Evolutionary conservation across 352 stramenopile species (phyloP).

Genomic region (Phytophthora sp.): DNA sequence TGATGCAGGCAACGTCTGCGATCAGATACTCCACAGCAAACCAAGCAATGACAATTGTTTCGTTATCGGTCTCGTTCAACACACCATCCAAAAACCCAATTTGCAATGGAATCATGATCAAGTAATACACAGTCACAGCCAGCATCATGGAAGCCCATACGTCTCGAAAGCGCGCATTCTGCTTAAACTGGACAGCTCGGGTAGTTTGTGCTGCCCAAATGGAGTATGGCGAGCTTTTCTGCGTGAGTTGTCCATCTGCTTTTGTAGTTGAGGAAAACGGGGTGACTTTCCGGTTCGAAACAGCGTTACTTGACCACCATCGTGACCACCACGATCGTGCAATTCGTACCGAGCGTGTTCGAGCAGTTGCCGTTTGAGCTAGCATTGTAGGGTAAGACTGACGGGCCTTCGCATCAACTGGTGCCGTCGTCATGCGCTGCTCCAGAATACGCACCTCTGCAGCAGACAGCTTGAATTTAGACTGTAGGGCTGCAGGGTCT

Average conservation of each 20-base stretch:
- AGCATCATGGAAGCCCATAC: conserved; percentile 64
- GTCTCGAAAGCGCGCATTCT: conserved; percentile 48
- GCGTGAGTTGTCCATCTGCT: not conserved
- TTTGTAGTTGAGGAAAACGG: conserved; percentile 7
- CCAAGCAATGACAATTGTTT: conserved; percentile 34
- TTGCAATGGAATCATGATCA: conserved; percentile 63
- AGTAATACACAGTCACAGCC: conserved; percentile 58
- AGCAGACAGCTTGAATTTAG: conserved; percentile 29
- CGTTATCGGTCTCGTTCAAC: conserved; percentile 39
- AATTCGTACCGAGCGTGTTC: not conserved
- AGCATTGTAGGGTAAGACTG: conserved; percentile 3
- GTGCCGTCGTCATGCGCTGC: conserved; percentile 18
- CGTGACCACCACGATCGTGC: conserved; percentile 2
- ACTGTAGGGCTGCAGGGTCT: conserved; percentile 18
- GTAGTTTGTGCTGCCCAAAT: conserved; percentile 18
- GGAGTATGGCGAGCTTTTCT: conserved; percentile 11
- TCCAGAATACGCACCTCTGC: conserved; percentile 30
- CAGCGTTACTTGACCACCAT: not conserved
- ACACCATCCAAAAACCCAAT: conserved; percentile 59
- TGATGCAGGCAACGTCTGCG: conserved; percentile 46
- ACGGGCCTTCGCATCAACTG: not conserved
- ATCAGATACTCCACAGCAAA: conserved; percentile 64
- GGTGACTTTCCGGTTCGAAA: conserved; percentile 16
- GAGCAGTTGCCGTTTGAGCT: not conserved
- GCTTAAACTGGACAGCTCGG: conserved; percentile 15